phyloP scores from a whole-genome alignment of 202 grass and related monocot species.

The Bolboschoenoplectus hybrid region DNA sequence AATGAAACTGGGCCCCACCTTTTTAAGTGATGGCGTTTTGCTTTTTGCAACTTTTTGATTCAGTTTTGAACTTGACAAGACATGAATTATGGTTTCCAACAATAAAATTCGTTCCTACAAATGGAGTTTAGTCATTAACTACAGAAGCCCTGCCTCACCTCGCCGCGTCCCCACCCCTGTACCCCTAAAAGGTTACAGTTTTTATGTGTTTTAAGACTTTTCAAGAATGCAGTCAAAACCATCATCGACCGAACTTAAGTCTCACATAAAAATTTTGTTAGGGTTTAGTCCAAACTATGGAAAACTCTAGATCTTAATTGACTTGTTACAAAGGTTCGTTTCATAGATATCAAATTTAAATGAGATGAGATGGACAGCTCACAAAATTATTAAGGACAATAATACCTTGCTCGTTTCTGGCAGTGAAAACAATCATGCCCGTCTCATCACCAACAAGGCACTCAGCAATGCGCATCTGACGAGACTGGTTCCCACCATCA shows the following conservation, averaged over 20 bases:
- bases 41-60: background rate
- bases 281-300: background rate
- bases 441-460: conserved; percentile 62
- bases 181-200: background rate
- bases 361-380: background rate
- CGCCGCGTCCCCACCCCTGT: background rate
- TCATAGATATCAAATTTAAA: background rate
- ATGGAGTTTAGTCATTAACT: no score
- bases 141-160: background rate
- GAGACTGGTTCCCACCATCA: conserved; percentile 24
- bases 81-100: background rate
- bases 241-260: background rate
- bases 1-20: background rate
- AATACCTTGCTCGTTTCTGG: conserved; percentile 55
- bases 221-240: background rate
- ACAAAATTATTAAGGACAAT: background rate
- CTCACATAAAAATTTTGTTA: background rate
- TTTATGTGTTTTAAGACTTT: background rate
- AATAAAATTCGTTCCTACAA: background rate
- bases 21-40: background rate
- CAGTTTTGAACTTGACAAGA: background rate
- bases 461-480: conserved; percentile 45
- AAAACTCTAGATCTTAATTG: background rate
- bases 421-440: conserved; percentile 56
- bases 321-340: background rate